These are phyloP conservation scores for Eragrostis tef DNA, from an alignment of 202 grass and related monocot genomes.

Conservation along the genomic window DNA sequence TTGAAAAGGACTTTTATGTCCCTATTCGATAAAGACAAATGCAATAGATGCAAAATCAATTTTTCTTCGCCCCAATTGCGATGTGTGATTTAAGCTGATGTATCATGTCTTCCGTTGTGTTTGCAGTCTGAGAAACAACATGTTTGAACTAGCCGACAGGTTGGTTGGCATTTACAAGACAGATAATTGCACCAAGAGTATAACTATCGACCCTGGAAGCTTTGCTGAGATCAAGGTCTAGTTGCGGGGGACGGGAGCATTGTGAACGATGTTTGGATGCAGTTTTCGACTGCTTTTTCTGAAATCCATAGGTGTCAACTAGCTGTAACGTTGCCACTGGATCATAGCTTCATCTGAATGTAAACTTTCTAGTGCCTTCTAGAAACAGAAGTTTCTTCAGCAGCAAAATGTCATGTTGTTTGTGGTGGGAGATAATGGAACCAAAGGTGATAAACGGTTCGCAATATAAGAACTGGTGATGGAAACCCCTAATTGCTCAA, in stretches of 20 bases:
- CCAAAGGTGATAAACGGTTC: too few relatives aligned
- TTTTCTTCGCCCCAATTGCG: neutral
- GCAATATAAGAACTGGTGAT: too few relatives aligned
- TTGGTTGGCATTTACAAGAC: slow-evolving; percentile 99
- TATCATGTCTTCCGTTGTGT: neutral
- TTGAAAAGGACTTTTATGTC: neutral
- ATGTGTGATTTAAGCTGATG: neutral
- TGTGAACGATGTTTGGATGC: too few relatives aligned
- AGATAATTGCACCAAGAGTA: slow-evolving; percentile 98
- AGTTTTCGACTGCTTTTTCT: too few relatives aligned
- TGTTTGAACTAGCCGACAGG: slow-evolving; percentile 95
- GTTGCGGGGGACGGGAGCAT: neutral
- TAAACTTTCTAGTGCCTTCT: too few relatives aligned
- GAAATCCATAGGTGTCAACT: too few relatives aligned
- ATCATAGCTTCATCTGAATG: too few relatives aligned
- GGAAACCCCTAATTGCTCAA: too few relatives aligned
- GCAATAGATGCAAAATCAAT: neutral
- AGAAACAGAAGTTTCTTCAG: too few relatives aligned
- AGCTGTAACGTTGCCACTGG: too few relatives aligned
- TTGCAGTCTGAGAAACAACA: slow-evolving; percentile 92
- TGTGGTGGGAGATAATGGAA: too few relatives aligned
- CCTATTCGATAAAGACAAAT: neutral
- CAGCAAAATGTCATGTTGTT: too few relatives aligned
- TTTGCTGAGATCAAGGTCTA: slow-evolving; percentile 58
- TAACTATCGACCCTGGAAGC: slow-evolving; percentile 79